Evolutionary conservation across 78 protist species (phyloP), one percentile per base, ranked within the genome.

Genomic region (Dictyostelium discoideum): DNA sequence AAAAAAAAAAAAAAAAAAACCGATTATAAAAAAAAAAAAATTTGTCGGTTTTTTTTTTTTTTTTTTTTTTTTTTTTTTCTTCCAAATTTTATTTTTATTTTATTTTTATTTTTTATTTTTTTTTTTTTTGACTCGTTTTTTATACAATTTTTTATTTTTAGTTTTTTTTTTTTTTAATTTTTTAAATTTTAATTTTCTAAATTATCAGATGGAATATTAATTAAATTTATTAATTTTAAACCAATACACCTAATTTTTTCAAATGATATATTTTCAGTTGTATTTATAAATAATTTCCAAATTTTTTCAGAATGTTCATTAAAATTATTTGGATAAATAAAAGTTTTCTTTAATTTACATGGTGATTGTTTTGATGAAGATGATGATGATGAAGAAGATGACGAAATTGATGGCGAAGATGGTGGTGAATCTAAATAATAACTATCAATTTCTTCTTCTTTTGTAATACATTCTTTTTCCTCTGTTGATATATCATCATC

Each of bases 191-290:
- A 24, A 26, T 69, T 69, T 69, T 69, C 77, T 69, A 20, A 60
- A 11, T 69, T 20, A n/a, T 63, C 72, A 22, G 54, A 37, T 39
- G 39, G 50, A 6, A 40, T 77, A 24, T 26, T 26, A 20, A 80
- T 48, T n/a, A 90, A 54, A 73, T 90, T 80, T 14, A 81, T 54
- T 13, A 90, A 83, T 72, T 63, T 80, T 46, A 90, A 82, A 50
- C 95, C 95, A 26, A 90, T n/a, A 90, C 95, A 82, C 63, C 95
- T 90, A 20, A 90, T 72, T 14, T 65, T 20, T 39, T 60, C 73
- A 63, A 84, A 84, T 37, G 40, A 16, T 37, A 37, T 84, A 24
- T n/a, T 29, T 11, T 54, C 26, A 5, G 67, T 67, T 24, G 77
- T 84, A 26, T 63, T 18, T 60, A 26, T 46, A 39, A 84, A 84